These are phyloP conservation scores for Pichia sp. DNA, from an alignment of 1,139 yeast species.

Conservation along the genomic window DNA sequence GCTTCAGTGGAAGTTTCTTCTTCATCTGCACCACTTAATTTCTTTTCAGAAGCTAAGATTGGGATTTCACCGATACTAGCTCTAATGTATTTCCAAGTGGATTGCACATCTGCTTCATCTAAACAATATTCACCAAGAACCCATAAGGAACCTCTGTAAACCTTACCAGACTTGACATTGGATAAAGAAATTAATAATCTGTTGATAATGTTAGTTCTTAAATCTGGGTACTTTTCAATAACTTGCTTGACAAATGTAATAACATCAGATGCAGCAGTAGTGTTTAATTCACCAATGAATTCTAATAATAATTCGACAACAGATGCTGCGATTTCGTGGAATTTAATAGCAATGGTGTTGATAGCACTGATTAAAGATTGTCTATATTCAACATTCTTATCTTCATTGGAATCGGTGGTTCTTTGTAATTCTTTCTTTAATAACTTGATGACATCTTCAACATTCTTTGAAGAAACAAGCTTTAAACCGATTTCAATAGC, in stretches of 20 bases:
- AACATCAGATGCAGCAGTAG: slow-evolving; percentile 77
- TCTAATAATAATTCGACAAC: slow-evolving; percentile 89
- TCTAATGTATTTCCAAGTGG: slow-evolving; percentile 87
- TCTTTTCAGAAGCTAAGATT: slow-evolving; percentile 72
- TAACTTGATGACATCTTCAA: slow-evolving; percentile 89
- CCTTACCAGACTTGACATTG: slow-evolving; percentile 80
- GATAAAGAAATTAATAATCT: slow-evolving; percentile 66
- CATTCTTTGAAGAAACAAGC: slow-evolving; percentile 83
- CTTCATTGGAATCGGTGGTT: slow-evolving; percentile 69
- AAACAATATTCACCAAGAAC: slow-evolving; percentile 88
- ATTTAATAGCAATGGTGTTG: slow-evolving; percentile 84
- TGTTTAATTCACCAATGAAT: slow-evolving; percentile 79
- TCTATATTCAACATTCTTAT: slow-evolving; percentile 82
- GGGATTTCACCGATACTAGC: slow-evolving; percentile 90
- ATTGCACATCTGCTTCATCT: slow-evolving; percentile 71
- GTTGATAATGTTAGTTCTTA: slow-evolving; percentile 64
- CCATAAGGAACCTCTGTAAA: slow-evolving; percentile 94
- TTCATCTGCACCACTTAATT: slow-evolving; percentile 33
- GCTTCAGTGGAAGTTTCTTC: slow-evolving; percentile 36
- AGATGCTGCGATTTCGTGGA: slow-evolving; percentile 87
- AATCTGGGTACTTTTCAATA: slow-evolving; percentile 85
- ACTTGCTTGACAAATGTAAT: slow-evolving; percentile 90
- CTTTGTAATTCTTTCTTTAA: slow-evolving; percentile 88
- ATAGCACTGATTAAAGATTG: slow-evolving; percentile 86
- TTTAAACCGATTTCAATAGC: slow-evolving; percentile 81